Conservation (phyloP, 2,329 filamentous ascomycete species). For the Fusarium domesticum region DNA sequence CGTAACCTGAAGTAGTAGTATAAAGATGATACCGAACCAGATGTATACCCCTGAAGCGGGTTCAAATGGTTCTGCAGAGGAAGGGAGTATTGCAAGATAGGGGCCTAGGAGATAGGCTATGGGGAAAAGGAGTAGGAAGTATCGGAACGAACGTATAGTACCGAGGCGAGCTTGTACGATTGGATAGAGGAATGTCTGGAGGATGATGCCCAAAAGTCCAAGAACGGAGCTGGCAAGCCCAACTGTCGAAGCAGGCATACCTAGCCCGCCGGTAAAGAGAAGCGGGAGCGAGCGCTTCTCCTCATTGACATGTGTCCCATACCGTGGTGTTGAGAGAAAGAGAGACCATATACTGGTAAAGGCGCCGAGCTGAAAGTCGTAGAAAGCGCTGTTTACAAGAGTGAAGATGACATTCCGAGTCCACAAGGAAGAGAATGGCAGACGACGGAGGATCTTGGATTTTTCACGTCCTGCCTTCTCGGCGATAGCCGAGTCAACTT, state of each 20-base stretch:
- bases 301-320: conserved; percentile 29
- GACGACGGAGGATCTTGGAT: conserved; percentile 19
- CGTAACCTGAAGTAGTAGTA: conserved; percentile 66
- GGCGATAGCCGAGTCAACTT: conserved; percentile 7
- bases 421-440: conserved; percentile 44
- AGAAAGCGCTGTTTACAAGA: conserved; percentile 62
- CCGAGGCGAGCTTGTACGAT: conserved; percentile 61
- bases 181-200: conserved; percentile 69
- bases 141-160: conserved; percentile 63
- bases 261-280: conserved; percentile 63
- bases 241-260: conserved; percentile 63
- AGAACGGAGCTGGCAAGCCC: conserved; percentile 68
- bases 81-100: conserved; percentile 54
- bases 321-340: conserved; percentile 65
- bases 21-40: conserved; percentile 35
- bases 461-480: conserved; percentile 12
- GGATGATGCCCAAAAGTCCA: conserved; percentile 63
- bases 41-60: conserved; percentile 15
- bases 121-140: conserved; percentile 64
- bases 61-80: conserved; percentile 10
- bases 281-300: conserved; percentile 40
- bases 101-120: conserved; percentile 67
- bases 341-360: conserved; percentile 69
- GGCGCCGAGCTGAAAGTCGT: conserved; percentile 67
- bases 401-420: conserved; percentile 49